Evolutionary conservation across 139 green algal species (phyloP), one percentile per base, ranked within the genome.

Genomic region (Volvox africanus): DNA sequence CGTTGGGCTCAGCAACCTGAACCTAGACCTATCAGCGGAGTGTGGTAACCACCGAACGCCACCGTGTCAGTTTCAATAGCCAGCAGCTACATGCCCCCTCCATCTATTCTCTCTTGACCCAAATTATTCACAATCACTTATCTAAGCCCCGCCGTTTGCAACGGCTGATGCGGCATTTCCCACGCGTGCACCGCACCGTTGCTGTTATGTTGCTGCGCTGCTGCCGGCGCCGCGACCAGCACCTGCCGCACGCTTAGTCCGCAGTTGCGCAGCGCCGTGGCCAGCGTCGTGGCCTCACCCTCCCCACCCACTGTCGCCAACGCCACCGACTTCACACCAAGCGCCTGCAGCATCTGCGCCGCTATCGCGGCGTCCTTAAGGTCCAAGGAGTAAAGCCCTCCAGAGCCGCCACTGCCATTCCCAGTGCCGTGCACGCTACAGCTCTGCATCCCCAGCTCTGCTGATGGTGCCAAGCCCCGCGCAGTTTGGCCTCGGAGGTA

Each of bases 401-500:
- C 75, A 84, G 32, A 22, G 44, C 61, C 32, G 26, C 22, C 37
- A 14, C 30, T 78, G 76, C 91, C 88, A 80, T 61, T 61, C 80
- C 33, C 82, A 88, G 91, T 61, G 90, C 79, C 68, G 82, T 22
- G 44, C 44, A 55, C 44, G 44, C 44, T 55, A 55, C 9, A 9
- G 44, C 44, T 55, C 5, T 14, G 44, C 44, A 55, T 55, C 44
- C 44, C 44, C 44, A 96, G 89, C 92, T 93, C 92, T 9, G 93
- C 88, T 26, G 89, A 89, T 20, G 95, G 69, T 12, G 79, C 82
- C 78, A 93, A 65, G 18, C 89, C 87, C 14, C 93, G 88, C 26
- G 80, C 92, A 61, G 88, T 81, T 88, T 94, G 94, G 0, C 88
- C 71, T 11, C 91, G 80, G 24, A 97, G 67, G 88, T 97, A 97